Percentiles rank a stretch among this genome's conserved stretches.
Evolutionary conservation across 371 early-diverging fungal species (phyloP).

Genomic region (Mortierella polycephala): DNA sequence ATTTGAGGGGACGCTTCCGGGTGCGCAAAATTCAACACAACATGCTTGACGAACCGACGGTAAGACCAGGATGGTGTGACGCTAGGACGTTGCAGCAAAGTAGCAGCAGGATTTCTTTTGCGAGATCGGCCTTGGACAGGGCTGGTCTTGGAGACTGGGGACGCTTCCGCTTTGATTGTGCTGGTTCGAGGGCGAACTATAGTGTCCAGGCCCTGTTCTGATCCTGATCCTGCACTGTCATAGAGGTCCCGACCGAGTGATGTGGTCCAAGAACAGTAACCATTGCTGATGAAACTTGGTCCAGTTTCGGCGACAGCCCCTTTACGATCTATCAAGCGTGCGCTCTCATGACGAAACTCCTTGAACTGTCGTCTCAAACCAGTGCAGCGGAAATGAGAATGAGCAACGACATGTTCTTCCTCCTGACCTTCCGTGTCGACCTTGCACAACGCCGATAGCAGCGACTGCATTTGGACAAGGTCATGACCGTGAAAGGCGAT

Average conservation of each 20-base stretch:
- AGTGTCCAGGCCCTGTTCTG: background rate
- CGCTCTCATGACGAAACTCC: background rate
- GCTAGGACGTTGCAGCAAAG: too few relatives aligned
- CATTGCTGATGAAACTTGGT: background rate
- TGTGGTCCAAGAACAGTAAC: background rate
- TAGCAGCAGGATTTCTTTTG: too few relatives aligned
- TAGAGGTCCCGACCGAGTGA: background rate
- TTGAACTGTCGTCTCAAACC: background rate
- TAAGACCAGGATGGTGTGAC: conserved; percentile 22
- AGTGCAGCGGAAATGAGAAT: too few relatives aligned
- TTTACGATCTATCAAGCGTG: background rate
- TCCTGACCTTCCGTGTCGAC: background rate
- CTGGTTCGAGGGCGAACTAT: too few relatives aligned
- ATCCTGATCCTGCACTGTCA: background rate
- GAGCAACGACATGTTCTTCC: background rate
- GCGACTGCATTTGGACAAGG: conserved; percentile 16
- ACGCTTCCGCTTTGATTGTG: too few relatives aligned
- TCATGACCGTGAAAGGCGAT: conserved; percentile 49
- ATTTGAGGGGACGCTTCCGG: conserved; percentile 38
- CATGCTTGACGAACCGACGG: conserved; percentile 13
- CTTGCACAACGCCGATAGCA: conserved; percentile 14
- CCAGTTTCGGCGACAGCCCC: background rate
- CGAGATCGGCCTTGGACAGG: too few relatives aligned
- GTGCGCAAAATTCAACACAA: conserved; percentile 43
- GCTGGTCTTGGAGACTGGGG: too few relatives aligned